Conservation (phyloP, 2,329 filamentous ascomycete genomes). For the Colletotrichum musae region DNA sequence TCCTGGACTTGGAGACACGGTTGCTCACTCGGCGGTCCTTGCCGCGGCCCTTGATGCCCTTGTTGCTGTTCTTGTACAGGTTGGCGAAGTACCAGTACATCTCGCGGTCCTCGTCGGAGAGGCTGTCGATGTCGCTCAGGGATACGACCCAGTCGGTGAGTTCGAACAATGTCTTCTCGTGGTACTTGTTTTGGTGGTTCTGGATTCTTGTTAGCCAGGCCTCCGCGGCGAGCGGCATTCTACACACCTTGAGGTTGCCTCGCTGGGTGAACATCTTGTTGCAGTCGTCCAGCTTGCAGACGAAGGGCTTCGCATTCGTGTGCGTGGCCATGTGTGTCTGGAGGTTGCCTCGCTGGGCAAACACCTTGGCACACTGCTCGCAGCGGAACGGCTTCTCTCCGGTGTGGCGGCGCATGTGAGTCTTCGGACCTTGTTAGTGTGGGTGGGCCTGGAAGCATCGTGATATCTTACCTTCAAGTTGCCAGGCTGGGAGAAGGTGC, state of each 20-base stretch:
- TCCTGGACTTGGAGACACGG: slow-evolving; percentile 44
- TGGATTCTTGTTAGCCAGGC: slow-evolving; percentile 49
- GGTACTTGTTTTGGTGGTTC: slow-evolving; percentile 96
- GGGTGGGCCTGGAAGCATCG: background rate
- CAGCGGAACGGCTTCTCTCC: slow-evolving; percentile 89
- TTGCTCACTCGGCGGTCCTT: slow-evolving; percentile 79
- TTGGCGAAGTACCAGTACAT: slow-evolving; percentile 87
- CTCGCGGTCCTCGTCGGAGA: slow-evolving; percentile 79
- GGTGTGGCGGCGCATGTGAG: slow-evolving; percentile 89
- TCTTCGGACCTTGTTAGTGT: slow-evolving; percentile 61
- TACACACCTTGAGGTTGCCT: slow-evolving; percentile 87
- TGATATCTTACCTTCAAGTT: slow-evolving; percentile 81
- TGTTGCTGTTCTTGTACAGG: slow-evolving; percentile 98
- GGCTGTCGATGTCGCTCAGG: slow-evolving; percentile 71
- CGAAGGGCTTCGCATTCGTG: slow-evolving; percentile 81
- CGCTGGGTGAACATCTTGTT: slow-evolving; percentile 90
- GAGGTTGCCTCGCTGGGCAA: slow-evolving; percentile 89
- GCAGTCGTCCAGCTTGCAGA: slow-evolving; percentile 86
- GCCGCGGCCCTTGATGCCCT: slow-evolving; percentile 96
- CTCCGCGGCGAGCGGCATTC: background rate
- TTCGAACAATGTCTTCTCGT: slow-evolving; percentile 78
- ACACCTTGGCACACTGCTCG: slow-evolving; percentile 83
- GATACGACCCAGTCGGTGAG: slow-evolving; percentile 80
- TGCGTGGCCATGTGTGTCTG: slow-evolving; percentile 88
- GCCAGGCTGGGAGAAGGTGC: slow-evolving; percentile 89